phyloP scores from a whole-genome alignment of 2,329 filamentous ascomycete genomes.

The Chaetomium strumarium region DNA sequence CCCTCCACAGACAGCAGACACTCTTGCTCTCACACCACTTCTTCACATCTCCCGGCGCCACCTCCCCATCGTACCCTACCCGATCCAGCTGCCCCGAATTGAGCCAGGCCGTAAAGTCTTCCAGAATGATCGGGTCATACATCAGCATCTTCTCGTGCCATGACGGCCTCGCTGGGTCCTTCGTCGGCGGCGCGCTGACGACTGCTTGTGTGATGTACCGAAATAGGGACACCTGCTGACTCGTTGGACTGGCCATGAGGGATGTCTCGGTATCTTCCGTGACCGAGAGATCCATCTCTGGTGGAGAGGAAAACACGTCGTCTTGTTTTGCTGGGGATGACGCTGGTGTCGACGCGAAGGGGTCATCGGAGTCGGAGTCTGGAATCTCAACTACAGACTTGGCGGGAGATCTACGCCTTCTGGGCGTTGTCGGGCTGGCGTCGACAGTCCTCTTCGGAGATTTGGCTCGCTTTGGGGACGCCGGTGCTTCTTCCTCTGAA shows the following conservation, averaged over 20 bases:
- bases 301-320: conserved; percentile 40
- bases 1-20: conserved; percentile 73
- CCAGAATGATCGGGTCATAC: conserved; percentile 84
- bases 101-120: conserved; percentile 78
- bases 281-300: conserved; percentile 37
- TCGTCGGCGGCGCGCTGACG: conserved; percentile 43
- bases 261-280: conserved; percentile 43
- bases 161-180: conserved; percentile 48
- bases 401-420: conserved; percentile 21
- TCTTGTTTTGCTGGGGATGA: conserved; percentile 25
- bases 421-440: conserved; percentile 27
- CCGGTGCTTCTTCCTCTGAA: conserved; percentile 3
- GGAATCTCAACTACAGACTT: conserved; percentile 41
- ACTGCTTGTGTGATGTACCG: conserved; percentile 50
- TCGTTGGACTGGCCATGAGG: conserved; percentile 33
- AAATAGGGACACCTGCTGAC: conserved; percentile 43
- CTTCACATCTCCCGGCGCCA: conserved; percentile 63
- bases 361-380: conserved; percentile 46
- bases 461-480: conserved; percentile 4
- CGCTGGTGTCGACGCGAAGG: conserved; percentile 30
- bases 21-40: conserved; percentile 86
- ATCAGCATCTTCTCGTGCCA: conserved; percentile 94
- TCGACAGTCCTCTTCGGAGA: neutral
- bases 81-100: conserved; percentile 63
- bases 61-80: conserved; percentile 60